These are phyloP conservation scores for Neurospora sp. DNA, from an alignment of 495 filamentous ascomycete species.

Conservation along the genomic window DNA sequence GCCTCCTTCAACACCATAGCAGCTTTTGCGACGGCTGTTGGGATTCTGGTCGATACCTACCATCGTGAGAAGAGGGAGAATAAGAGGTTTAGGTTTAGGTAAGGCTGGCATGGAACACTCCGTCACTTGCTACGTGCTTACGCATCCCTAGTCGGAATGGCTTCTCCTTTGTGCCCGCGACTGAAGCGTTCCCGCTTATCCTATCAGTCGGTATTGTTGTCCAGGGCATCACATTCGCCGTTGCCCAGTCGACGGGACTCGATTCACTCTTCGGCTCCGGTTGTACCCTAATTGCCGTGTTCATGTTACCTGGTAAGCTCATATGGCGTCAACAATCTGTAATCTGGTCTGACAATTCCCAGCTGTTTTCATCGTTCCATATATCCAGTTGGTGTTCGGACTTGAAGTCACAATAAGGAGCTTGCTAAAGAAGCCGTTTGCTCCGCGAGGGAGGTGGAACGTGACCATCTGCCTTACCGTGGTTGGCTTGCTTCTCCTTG, in stretches of 20 bases:
- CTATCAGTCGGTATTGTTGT: conserved; percentile 36
- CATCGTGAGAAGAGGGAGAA: conserved; percentile 26
- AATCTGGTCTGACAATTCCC: conserved; percentile 9
- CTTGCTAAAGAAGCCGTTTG: conserved; percentile 31
- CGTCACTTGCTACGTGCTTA: conserved; percentile 4
- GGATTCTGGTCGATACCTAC: conserved; percentile 36
- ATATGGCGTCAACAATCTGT: background rate
- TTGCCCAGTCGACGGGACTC: conserved; percentile 35
- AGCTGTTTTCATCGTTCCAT: conserved; percentile 41
- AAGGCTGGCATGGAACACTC: background rate
- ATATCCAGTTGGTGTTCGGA: conserved; percentile 36
- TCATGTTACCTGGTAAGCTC: conserved; percentile 39
- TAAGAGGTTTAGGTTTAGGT: conserved; percentile 21
- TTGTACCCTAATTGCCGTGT: conserved; percentile 31
- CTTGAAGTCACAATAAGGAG: conserved; percentile 32
- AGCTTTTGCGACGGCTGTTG: conserved; percentile 34
- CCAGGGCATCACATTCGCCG: conserved; percentile 36
- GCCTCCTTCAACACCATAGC: conserved; percentile 38
- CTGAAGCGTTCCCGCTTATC: conserved; percentile 34
- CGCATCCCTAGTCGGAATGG: conserved; percentile 16
- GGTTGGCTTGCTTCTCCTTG: conserved; percentile 25
- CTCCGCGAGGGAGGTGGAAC: conserved; percentile 30
- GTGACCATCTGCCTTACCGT: conserved; percentile 32
- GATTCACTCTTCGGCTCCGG: conserved; percentile 26
- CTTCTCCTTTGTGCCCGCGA: conserved; percentile 30